Conservation (phyloP, 176 grass and related monocot species). For the Miscanthus lutarioriparius region DNA sequence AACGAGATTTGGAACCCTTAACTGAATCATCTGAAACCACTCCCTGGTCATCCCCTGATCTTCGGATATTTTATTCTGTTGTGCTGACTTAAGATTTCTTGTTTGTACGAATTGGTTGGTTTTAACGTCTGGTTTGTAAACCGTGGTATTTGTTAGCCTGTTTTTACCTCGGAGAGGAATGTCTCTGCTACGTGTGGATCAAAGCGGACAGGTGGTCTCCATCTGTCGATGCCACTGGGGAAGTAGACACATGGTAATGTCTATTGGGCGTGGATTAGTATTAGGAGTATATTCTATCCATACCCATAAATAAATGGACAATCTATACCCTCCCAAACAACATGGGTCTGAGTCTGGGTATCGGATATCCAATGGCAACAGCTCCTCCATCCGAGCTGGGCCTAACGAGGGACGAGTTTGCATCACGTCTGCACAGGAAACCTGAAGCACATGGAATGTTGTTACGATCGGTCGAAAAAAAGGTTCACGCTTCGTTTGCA, state of each 20-base stretch:
- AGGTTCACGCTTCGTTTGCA: neutral
- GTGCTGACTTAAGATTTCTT: neutral
- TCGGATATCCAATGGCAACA: too few relatives aligned
- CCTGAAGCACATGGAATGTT: neutral
- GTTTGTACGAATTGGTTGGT: neutral
- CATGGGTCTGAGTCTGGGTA: too few relatives aligned
- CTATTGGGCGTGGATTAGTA: too few relatives aligned
- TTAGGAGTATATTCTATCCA: too few relatives aligned
- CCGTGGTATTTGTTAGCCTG: too few relatives aligned
- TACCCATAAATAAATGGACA: too few relatives aligned
- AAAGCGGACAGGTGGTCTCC: too few relatives aligned
- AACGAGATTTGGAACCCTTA: constrained; percentile 21
- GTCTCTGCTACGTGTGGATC: neutral
- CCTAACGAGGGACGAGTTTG: neutral
- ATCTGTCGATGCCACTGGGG: too few relatives aligned
- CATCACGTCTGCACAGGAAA: neutral
- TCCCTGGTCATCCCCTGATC: neutral
- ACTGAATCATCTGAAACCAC: neutral
- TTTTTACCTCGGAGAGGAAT: too few relatives aligned
- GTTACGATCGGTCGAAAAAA: neutral
- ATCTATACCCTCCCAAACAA: too few relatives aligned
- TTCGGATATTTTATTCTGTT: neutral
- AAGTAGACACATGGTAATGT: too few relatives aligned
- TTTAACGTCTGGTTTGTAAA: neutral
- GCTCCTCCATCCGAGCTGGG: too few relatives aligned